Percentiles rank a stretch among this genome's conserved stretches.
phyloP scores from a whole-genome alignment of 73 alveolate species.

The Tetrahymena elliotti region DNA sequence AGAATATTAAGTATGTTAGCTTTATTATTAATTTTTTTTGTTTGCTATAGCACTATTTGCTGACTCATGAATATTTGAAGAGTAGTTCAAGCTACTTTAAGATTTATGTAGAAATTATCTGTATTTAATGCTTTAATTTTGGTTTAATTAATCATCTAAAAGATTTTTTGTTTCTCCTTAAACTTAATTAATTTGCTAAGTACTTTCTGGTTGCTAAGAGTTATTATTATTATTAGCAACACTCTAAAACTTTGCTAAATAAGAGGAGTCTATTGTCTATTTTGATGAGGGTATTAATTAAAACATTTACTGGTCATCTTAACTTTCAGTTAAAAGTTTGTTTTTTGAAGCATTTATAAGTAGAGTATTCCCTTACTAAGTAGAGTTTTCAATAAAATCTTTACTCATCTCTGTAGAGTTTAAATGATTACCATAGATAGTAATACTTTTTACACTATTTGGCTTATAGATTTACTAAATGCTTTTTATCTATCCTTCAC shows the following conservation, averaged over 20 bases:
- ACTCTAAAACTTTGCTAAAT: no score
- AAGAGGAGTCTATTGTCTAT: background rate
- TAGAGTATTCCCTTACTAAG: background rate
- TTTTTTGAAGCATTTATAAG: background rate
- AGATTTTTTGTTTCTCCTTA: background rate
- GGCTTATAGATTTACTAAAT: background rate
- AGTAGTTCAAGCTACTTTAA: background rate
- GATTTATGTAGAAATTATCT: background rate
- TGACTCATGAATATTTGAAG: background rate
- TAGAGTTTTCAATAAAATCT: background rate
- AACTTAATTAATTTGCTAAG: background rate
- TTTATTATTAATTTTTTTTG: background rate
- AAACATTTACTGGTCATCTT: background rate
- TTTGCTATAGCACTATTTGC: background rate
- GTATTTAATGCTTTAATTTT: no score
- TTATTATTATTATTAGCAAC: background rate
- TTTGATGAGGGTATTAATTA: background rate
- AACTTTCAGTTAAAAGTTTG: background rate
- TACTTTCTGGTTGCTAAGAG: background rate
- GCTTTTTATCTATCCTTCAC: background rate
- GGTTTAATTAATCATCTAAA: background rate
- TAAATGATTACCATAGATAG: background rate
- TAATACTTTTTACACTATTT: background rate
- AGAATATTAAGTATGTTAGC: background rate
- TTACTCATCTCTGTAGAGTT: background rate